phyloP scores from a whole-genome alignment of 352 stramenopile genomes.

The Pythium aphanidermatum region DNA sequence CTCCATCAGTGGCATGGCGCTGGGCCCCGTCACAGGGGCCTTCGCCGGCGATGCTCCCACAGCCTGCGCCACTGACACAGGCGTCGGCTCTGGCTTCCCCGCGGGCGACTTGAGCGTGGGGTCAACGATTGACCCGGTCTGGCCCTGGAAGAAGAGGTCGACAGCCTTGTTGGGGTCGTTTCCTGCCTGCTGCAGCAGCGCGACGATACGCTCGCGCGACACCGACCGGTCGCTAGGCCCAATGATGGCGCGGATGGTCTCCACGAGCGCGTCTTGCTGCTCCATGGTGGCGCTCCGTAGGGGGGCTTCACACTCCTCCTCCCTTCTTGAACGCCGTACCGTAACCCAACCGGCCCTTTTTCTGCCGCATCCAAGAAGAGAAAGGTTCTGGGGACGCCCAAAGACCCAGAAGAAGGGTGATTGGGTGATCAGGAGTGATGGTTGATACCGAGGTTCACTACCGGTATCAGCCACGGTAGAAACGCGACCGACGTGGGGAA shows the following conservation, averaged over 20 bases:
- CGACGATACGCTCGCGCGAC: constrained; percentile 59
- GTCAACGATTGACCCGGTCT: too few species aligned
- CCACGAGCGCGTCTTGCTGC: constrained; percentile 58
- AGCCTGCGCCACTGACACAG: constrained; percentile 6
- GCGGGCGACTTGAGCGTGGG: too few species aligned
- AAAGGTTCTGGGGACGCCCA: neutral
- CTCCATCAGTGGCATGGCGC: neutral
- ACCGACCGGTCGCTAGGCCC: constrained; percentile 41
- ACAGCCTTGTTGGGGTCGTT: constrained; percentile 83
- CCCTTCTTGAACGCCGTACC: neutral
- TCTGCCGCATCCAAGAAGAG: neutral
- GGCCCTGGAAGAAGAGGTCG: constrained; percentile 71
- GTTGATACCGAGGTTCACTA: neutral
- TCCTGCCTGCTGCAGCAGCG: constrained; percentile 44
- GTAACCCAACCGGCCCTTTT: constrained; percentile 7
- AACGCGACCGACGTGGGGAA: too few species aligned
- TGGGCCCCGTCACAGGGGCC: neutral
- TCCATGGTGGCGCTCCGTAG: neutral
- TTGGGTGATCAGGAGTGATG: constrained; percentile 10
- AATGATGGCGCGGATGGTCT: constrained; percentile 75
- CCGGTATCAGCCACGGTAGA: constrained; percentile 1
- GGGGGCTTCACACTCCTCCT: neutral
- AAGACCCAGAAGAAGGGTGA: constrained; percentile 4
- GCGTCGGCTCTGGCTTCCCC: too few species aligned
- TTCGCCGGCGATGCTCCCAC: constrained; percentile 34